Evolutionary conservation across 2,329 filamentous ascomycete genomes (phyloP).

Genomic region (Colletotrichum plurivorum): DNA sequence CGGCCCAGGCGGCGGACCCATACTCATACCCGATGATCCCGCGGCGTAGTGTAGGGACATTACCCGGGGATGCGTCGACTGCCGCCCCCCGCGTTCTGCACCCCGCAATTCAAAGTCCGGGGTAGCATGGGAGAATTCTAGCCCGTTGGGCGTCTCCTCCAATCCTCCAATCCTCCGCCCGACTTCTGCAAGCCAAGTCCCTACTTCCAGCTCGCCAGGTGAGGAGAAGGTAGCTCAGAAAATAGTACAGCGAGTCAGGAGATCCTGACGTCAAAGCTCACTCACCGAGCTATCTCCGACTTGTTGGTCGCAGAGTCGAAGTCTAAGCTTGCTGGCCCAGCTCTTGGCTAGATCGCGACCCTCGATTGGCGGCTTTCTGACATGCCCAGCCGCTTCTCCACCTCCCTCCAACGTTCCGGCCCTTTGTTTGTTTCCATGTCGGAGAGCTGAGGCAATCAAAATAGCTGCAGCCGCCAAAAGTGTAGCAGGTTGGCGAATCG

Average conservation of each 20-base stretch:
- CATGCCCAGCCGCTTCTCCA: conserved; percentile 24
- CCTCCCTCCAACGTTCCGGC: conserved; percentile 26
- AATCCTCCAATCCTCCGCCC: conserved; percentile 23
- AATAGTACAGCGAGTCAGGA: conserved; percentile 29
- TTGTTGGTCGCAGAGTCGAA: conserved; percentile 32
- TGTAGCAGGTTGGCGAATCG: conserved; percentile 32
- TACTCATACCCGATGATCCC: conserved; percentile 21
- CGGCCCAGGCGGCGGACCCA: not conserved
- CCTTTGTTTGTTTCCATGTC: conserved; percentile 26
- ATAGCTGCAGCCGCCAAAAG: conserved; percentile 24
- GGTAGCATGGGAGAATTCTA: conserved; percentile 29
- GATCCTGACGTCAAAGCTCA: conserved; percentile 29
- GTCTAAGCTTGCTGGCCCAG: conserved; percentile 37
- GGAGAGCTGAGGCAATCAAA: conserved; percentile 28
- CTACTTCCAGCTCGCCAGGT: conserved; percentile 17
- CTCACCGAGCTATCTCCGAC: conserved; percentile 37
- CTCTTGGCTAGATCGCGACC: conserved; percentile 33
- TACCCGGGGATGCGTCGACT: conserved; percentile 20
- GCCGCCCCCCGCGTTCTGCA: conserved; percentile 34
- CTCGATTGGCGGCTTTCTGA: conserved; percentile 30
- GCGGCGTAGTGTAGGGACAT: conserved; percentile 11
- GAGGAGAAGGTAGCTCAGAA: conserved; percentile 30
- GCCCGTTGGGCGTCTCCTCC: conserved; percentile 18
- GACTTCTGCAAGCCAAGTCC: conserved; percentile 27
- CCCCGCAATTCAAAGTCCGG: conserved; percentile 39